Evolutionary conservation across 139 green algal genomes (phyloP), one percentile per base, ranked within the genome.

Genomic region (Pseudopediastrum boryanum): DNA sequence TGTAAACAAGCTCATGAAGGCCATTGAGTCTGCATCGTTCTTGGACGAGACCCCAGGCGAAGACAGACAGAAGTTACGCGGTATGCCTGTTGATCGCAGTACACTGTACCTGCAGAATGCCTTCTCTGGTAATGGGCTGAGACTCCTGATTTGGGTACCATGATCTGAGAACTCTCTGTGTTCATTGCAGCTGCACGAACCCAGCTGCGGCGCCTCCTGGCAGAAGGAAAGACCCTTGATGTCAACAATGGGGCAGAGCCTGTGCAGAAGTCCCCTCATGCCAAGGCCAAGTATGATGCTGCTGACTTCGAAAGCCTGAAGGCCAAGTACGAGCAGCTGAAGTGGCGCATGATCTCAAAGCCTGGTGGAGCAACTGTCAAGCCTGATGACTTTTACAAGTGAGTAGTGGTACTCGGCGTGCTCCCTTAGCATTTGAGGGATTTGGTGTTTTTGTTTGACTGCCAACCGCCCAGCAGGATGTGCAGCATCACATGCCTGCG

Each of bases 281-380:
- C 73, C 43, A 94, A 94, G 69, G 79, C 86, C 50, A 86, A 76
- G 31, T 98, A 98, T 77, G 85, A 90, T 68, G 71, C 68, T 0
- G 71, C 35, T 7, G 88, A 96, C 56, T 97, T 95, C 69, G 84
- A 88, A 0, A 39, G 38, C 0, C 83, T 97, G 23, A 75, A 70
- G 6, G 72, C 33, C 44, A 52, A 19, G 64, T 96, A 94, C 77
- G 87, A 95, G 63, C 90, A 92, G 81, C 89, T 98, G 3, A 95
- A 93, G 76, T 98, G 94, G 93, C 87, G 93, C 78, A 96, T 97
- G 85, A 90, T 96, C 41, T 54, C 56, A 41, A 95, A 96, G 86
- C 93, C 94, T 7, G 94, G 94, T 31, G 94, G 94, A 29, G 94
- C 94, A 3, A 94, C 87, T 13, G 93, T 96, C 43, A 96, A 95